Percentiles rank a stretch among this genome's conserved stretches.
phyloP scores from a whole-genome alignment of 164 flowering plant species.

The Nelumbo lutea region DNA sequence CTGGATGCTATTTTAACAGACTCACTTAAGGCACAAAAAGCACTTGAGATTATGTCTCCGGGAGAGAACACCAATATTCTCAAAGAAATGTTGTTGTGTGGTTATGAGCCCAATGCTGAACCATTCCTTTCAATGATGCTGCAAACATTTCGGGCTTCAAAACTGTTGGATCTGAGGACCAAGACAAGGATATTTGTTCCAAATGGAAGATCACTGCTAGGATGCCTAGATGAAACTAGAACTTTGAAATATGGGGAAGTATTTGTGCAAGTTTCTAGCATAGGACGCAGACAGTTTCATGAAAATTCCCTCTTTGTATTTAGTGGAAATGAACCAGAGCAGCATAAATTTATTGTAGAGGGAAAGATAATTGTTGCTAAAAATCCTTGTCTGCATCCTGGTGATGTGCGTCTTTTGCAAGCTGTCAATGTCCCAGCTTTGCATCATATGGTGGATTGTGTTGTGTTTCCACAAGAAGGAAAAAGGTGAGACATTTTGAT shows the following conservation, averaged over 20 bases:
- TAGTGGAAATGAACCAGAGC: constrained; percentile 7
- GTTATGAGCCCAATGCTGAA: constrained; percentile 72
- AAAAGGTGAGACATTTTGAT: constrained; percentile 31
- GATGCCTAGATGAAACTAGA: constrained; percentile 84
- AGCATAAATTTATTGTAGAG: constrained; percentile 18
- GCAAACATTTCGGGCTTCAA: constrained; percentile 58
- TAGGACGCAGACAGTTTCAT: constrained; percentile 12
- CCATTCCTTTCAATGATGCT: constrained; percentile 93
- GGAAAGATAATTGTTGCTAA: constrained; percentile 80
- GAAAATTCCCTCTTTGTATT: constrained; percentile 10
- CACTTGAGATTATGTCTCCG: constrained; percentile 61
- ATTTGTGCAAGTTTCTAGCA: constrained; percentile 60
- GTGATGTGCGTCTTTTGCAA: constrained; percentile 72
- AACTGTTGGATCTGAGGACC: constrained; percentile 54
- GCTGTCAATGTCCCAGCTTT: constrained; percentile 71
- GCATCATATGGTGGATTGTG: constrained; percentile 87
- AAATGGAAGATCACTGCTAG: constrained; percentile 78
- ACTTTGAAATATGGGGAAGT: constrained; percentile 84
- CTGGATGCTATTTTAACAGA: constrained; percentile 53
- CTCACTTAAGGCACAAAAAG: constrained; percentile 60
- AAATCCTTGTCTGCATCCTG: constrained; percentile 96
- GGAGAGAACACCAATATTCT: constrained; percentile 68
- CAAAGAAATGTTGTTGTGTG: constrained; percentile 72
- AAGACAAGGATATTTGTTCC: constrained; percentile 67
- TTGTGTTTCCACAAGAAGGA: constrained; percentile 93